These are phyloP conservation scores for Pharus latifolius DNA, from an alignment of 176 grass and related monocot genomes.

Conservation along the genomic window DNA sequence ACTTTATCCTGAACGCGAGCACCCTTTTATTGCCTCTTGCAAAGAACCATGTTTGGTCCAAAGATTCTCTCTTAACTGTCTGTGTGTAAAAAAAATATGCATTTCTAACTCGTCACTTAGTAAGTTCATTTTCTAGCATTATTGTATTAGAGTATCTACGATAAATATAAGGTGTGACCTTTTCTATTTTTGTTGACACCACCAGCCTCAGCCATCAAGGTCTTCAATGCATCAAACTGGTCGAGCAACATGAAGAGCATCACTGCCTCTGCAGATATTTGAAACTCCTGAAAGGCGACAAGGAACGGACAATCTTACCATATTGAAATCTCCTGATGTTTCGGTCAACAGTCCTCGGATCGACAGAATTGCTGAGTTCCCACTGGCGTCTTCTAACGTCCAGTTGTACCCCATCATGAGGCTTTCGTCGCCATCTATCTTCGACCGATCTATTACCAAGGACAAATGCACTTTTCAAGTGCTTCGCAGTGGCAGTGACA, in stretches of 20 bases:
- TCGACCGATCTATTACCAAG: conserved; percentile 74
- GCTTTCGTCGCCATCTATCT: neutral
- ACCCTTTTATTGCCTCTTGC: neutral
- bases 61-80: neutral
- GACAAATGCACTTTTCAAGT: conserved; percentile 90
- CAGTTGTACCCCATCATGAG: conserved; percentile 24
- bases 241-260: conserved; percentile 35
- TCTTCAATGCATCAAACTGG: conserved; percentile 2
- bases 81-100: too few species aligned
- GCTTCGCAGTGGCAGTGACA: conserved; percentile 25
- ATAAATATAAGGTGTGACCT: neutral
- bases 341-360: conserved; percentile 88
- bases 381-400: conserved; percentile 53
- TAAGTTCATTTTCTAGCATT: neutral
- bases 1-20: neutral
- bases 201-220: conserved; percentile 4
- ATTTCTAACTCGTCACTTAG: neutral
- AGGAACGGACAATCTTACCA: conserved; percentile 17
- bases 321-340: conserved; percentile 65
- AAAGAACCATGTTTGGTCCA: neutral
- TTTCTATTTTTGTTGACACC: neutral
- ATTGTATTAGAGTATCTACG: neutral
- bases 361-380: conserved; percentile 79
- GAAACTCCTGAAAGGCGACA: conserved; percentile 20
- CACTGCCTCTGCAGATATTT: conserved; percentile 31